Conservation (phyloP, 73 alveolate genomes). For the Blepharisma japonicum region DNA sequence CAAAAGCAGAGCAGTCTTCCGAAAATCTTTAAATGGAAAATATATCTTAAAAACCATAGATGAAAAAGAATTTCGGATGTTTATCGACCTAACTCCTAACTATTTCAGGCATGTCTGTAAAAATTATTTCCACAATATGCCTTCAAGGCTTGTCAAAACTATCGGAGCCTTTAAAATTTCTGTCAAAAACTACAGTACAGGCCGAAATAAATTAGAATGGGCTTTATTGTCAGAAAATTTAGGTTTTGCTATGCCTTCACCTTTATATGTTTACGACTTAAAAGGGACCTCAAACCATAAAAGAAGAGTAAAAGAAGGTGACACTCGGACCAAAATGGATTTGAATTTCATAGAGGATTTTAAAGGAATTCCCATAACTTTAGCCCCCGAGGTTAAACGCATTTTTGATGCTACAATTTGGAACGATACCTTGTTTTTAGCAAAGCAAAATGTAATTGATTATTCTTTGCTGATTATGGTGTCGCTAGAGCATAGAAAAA, state of each 20-base stretch:
- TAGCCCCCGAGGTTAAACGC: not conserved
- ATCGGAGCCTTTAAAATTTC: slow-evolving; percentile 49
- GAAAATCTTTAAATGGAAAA: slow-evolving; percentile 25
- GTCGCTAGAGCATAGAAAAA: slow-evolving; percentile 45
- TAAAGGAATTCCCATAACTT: slow-evolving; percentile 9
- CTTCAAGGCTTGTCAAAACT: slow-evolving; percentile 22
- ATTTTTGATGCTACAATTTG: slow-evolving; percentile 20
- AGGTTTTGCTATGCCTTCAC: slow-evolving; percentile 5
- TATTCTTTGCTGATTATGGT: slow-evolving; percentile 52
- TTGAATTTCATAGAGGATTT: slow-evolving; percentile 28
- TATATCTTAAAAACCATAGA: slow-evolving; percentile 46
- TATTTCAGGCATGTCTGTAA: slow-evolving; percentile 53
- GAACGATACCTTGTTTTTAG: slow-evolving; percentile 31
- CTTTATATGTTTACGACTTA: slow-evolving; percentile 28
- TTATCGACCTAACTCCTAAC: slow-evolving; percentile 47
- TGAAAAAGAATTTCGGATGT: slow-evolving; percentile 50
- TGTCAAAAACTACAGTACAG: slow-evolving; percentile 21
- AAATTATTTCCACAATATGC: slow-evolving; percentile 47
- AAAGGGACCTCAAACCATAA: slow-evolving; percentile 32
- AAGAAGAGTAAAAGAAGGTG: slow-evolving; percentile 19
- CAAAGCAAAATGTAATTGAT: slow-evolving; percentile 33
- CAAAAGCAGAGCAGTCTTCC: slow-evolving; percentile 46
- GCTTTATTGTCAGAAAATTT: slow-evolving; percentile 7
- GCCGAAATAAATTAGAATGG: slow-evolving; percentile 5
- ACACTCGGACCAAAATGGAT: slow-evolving; percentile 26